phyloP scores from a whole-genome alignment of 352 stramenopile species.

The Lagenidium giganteum region DNA sequence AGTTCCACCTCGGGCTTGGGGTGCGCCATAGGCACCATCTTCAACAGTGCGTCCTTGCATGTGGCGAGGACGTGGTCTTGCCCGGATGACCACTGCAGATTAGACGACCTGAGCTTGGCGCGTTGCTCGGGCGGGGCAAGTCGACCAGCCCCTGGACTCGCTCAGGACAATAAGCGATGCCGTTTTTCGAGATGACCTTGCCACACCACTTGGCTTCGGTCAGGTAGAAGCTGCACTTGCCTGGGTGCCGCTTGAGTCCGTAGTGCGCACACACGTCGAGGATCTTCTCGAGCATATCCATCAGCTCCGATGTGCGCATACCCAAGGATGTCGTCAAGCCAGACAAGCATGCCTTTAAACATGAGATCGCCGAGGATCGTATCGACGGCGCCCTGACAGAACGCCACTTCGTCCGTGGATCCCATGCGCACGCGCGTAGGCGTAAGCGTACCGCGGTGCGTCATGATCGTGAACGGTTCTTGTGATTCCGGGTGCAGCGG shows the following conservation, averaged over 20 bases:
- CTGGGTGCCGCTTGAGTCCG: too few species aligned
- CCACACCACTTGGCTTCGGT: slow-evolving; percentile 8
- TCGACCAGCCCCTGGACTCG: slow-evolving; percentile 9
- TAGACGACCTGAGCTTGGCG: too few species aligned
- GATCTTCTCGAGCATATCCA: too few species aligned
- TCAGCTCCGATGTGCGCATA: too few species aligned
- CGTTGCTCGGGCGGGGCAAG: too few species aligned
- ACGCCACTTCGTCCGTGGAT: slow-evolving; percentile 10
- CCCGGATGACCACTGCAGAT: too few species aligned
- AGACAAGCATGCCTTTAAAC: slow-evolving; percentile 13
- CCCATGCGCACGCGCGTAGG: slow-evolving; percentile 17
- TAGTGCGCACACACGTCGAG: too few species aligned
- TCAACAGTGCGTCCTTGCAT: slow-evolving; percentile 5
- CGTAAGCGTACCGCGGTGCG: slow-evolving; percentile 7
- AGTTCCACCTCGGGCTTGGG: slow-evolving; percentile 4
- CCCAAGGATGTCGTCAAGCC: slow-evolving; percentile 23
- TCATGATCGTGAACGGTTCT: slow-evolving; percentile 18
- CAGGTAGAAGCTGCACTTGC: too few species aligned
- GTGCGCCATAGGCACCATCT: slow-evolving; percentile 16
- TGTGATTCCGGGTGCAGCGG: slow-evolving; percentile 5
- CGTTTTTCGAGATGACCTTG: slow-evolving; percentile 6
- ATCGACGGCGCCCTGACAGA: slow-evolving; percentile 9
- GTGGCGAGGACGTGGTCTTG: too few species aligned
- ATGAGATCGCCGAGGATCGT: slow-evolving; percentile 15
- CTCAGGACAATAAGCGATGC: slow-evolving; percentile 7